Base-by-base conservation (phyloP, 2,329 filamentous ascomycete species). In the Nothophoma quercina region DNA sequence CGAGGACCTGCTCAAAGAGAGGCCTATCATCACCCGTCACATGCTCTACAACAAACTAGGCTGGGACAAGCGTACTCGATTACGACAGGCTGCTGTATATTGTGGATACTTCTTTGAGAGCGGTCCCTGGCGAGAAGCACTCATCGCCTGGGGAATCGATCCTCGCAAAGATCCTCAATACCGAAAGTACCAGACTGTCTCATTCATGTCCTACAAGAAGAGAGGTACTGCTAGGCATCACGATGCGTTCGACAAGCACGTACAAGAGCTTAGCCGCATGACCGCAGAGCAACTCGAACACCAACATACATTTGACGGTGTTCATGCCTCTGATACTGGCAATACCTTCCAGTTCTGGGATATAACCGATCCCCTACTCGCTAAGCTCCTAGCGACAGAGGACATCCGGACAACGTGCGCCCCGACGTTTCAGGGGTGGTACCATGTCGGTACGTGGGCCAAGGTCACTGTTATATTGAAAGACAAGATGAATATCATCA, bases 291-390 rank as follows among this genome's bases (percentile, higher is more conserved):
- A 70, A 33, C 56, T 74, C 39, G 60, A 61, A 35, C 59, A 56
- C 33, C 56, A 70, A 30, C 93, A 98, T 72, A 79, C 93, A 1
- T 98, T 97, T 73, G 91, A 96, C 56, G 93, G 93, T 38, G 80
- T 86, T 53, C 83, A 82, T 2, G 85, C 93, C 47, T 85, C 85
- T 13, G 83, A 85, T 1, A 92, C 96, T 66, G 92, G 92, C 30
- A 95, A 95, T 66, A 88, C 95, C 41, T 99, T 92, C 89, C 95
- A 98, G 78, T 84, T 96, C 21, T 96, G 92, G 76, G 95, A 99
- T 72, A 88, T 98, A 47, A 88, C 85, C 0, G 93, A 98, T 65
- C 90, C 91, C 0, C 69, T 93, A 1, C 79, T 98, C 1, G 77
- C 79, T 1, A 73, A 79, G 9, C 77, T 97, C 3, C 80, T 96